Conservation (phyloP, 2,329 filamentous ascomycete genomes). For the Pezicula radicicola region DNA sequence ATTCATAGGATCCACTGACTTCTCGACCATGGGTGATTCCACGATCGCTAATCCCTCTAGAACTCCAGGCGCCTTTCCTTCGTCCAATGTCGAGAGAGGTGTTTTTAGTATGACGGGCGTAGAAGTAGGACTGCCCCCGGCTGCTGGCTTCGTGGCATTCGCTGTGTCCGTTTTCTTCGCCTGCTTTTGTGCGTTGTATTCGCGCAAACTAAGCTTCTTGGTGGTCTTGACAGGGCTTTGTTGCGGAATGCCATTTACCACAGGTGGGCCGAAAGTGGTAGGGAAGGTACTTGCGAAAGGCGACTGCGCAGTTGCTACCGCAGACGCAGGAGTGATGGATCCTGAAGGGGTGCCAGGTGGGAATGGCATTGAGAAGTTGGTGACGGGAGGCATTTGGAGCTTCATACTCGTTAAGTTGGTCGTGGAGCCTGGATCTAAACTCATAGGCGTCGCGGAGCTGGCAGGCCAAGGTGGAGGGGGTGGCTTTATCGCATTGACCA, state of each 20-base stretch:
- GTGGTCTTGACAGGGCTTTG: constrained; percentile 56
- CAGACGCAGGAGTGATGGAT: constrained; percentile 43
- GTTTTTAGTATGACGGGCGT: constrained; percentile 34
- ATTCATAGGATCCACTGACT: constrained; percentile 20
- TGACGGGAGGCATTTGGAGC: constrained; percentile 56
- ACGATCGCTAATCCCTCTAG: constrained; percentile 30
- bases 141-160: constrained; percentile 13
- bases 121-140: constrained; percentile 28
- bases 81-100: constrained; percentile 34
- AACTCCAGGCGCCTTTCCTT: constrained; percentile 34
- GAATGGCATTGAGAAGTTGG: constrained; percentile 40
- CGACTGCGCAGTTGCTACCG: constrained; percentile 43
- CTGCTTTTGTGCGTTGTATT: constrained; percentile 51
- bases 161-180: constrained; percentile 27
- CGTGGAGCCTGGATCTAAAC: background rate
- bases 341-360: constrained; percentile 26
- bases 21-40: constrained; percentile 32
- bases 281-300: constrained; percentile 42
- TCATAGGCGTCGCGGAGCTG: constrained; percentile 5
- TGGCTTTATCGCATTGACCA: constrained; percentile 23
- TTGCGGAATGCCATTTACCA: constrained; percentile 41
- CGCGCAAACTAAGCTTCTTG: constrained; percentile 65
- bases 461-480: constrained; percentile 26
- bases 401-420: constrained; percentile 21
- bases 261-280: constrained; percentile 39